Conservation (phyloP, 2,329 filamentous ascomycete species). For the Epichloe coenophiala region DNA sequence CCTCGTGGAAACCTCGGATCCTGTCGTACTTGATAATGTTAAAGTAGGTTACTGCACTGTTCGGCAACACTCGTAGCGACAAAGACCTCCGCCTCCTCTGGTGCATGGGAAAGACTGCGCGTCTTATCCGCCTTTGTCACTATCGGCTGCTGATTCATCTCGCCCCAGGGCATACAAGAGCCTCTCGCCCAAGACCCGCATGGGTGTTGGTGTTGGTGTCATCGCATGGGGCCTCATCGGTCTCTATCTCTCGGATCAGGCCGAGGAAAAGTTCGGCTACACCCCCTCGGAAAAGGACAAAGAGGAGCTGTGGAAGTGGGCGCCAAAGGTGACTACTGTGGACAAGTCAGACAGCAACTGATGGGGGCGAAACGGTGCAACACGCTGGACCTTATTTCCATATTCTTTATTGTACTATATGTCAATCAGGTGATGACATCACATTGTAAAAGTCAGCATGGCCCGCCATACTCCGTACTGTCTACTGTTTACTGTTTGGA, state of each 20-base stretch:
- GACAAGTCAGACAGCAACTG: constrained; percentile 22
- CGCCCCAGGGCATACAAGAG: constrained; percentile 50
- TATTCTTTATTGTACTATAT: neutral
- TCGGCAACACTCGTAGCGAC: too few species aligned
- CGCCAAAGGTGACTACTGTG: constrained; percentile 49
- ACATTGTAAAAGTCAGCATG: neutral
- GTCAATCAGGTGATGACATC: neutral
- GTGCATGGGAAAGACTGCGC: too few species aligned
- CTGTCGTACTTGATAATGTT: too few species aligned
- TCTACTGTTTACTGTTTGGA: too few species aligned
- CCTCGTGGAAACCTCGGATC: too few species aligned
- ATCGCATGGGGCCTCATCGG: constrained; percentile 65
- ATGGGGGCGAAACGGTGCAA: neutral
- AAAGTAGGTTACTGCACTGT: too few species aligned
- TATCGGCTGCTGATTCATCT: neutral
- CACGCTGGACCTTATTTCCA: neutral
- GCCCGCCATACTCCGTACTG: too few species aligned
- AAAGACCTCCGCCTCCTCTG: too few species aligned
- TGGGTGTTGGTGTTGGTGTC: constrained; percentile 58
- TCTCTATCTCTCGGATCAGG: constrained; percentile 57
- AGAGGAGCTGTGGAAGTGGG: constrained; percentile 45
- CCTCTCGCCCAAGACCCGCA: constrained; percentile 55
- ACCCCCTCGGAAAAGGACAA: constrained; percentile 64
- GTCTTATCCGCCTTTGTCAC: too few species aligned
- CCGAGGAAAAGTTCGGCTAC: constrained; percentile 61